Conservation (phyloP, 495 filamentous ascomycete species). For the Penicillium nucicola region DNA sequence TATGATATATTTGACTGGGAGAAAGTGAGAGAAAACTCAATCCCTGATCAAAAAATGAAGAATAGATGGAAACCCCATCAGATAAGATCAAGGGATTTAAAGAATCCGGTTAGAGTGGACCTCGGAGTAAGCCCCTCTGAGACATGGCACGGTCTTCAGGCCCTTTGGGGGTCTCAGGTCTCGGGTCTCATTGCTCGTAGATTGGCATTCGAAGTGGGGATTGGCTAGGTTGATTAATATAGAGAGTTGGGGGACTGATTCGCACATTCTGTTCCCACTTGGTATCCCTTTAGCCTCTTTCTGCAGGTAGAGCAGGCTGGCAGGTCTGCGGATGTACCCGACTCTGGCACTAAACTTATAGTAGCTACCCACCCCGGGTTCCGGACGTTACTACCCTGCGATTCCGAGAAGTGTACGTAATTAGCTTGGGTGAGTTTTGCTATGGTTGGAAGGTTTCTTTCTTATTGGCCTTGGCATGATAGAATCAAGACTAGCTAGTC, state of each 20-base stretch:
- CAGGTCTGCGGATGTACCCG: no score
- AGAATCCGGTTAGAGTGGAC: neutral
- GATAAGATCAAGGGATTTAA: constrained; percentile 4
- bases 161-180: neutral
- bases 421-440: no score
- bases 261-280: neutral
- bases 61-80: neutral
- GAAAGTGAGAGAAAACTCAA: neutral
- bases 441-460: no score
- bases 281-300: neutral
- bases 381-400: no score
- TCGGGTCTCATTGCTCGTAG: neutral
- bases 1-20: neutral
- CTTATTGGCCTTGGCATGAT: no score
- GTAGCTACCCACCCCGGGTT: no score
- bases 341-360: no score
- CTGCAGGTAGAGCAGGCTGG: neutral
- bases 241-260: neutral
- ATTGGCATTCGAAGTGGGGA: neutral
- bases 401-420: no score
- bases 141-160: neutral
- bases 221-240: neutral
- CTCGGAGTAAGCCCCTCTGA: neutral
- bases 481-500: no score
- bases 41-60: neutral